Conservation (phyloP, 1,284 basidiomycete species). For the Malassezia arunalokei region DNA sequence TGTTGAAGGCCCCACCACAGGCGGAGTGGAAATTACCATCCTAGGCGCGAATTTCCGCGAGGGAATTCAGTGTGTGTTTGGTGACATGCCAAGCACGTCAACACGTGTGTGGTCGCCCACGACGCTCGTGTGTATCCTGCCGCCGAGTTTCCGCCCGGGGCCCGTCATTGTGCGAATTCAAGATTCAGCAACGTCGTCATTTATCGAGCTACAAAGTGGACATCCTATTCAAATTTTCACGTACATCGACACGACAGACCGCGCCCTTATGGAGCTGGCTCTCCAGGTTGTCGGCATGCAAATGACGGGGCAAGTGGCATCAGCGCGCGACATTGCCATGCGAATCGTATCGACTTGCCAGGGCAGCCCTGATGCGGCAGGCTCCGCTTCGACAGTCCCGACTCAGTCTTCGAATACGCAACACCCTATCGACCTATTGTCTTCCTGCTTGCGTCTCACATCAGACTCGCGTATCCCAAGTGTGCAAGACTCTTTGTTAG, state of each 20-base stretch:
- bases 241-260: constrained; percentile 78
- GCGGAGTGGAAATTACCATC: constrained; percentile 88
- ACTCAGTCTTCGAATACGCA: not conserved
- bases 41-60: constrained; percentile 61
- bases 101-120: constrained; percentile 87
- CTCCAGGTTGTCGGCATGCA: constrained; percentile 86
- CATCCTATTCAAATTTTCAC: constrained; percentile 52
- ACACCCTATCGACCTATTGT: not conserved
- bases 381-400: not conserved
- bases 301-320: constrained; percentile 88
- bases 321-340: constrained; percentile 72
- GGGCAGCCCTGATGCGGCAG: not conserved
- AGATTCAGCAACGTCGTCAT: not conserved
- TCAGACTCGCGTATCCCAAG: constrained; percentile 42
- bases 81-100: constrained; percentile 65
- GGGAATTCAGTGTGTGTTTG: constrained; percentile 64
- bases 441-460: constrained; percentile 5
- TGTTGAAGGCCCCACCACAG: constrained; percentile 63
- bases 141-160: constrained; percentile 68
- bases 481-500: constrained; percentile 65
- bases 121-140: constrained; percentile 81
- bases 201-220: constrained; percentile 49
- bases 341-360: constrained; percentile 45
- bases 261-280: constrained; percentile 85
- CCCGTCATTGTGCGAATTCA: constrained; percentile 73